These are phyloP conservation scores for Rutstroemia sp. DNA, from an alignment of 2,329 filamentous ascomycete genomes.

Conservation along the genomic window DNA sequence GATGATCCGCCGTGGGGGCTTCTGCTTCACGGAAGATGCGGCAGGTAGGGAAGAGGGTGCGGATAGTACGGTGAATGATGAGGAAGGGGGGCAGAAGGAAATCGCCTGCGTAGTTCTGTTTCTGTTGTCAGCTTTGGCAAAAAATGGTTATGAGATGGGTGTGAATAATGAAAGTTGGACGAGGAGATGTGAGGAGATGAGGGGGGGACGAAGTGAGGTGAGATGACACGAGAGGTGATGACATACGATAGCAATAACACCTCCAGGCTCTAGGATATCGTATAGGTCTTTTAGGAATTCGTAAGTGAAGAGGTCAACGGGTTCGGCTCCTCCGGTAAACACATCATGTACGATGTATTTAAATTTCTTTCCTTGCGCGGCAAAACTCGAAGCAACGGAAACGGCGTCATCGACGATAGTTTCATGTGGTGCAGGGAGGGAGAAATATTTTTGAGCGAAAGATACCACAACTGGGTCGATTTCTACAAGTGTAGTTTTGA, in stretches of 20 bases:
- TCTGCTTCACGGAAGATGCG: conserved; percentile 80
- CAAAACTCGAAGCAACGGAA: conserved; percentile 48
- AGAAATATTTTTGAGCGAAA: conserved; percentile 78
- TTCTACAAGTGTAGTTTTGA: conserved; percentile 90
- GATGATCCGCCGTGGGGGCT: conserved; percentile 38
- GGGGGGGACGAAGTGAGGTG: no score
- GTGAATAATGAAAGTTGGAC: not conserved
- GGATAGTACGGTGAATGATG: conserved; percentile 77
- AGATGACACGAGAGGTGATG: not conserved
- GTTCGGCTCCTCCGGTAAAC: conserved; percentile 93
- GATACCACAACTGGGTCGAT: conserved; percentile 85
- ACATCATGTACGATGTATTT: conserved; percentile 97
- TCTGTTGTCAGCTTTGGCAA: not conserved
- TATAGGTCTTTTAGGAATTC: conserved; percentile 72
- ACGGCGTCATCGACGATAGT: conserved; percentile 79
- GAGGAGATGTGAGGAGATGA: not conserved
- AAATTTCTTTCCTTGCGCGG: conserved; percentile 43
- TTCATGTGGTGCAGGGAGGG: conserved; percentile 67
- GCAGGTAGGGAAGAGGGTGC: conserved; percentile 76
- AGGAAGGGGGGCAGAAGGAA: conserved; percentile 67
- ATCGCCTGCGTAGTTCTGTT: conserved; percentile 89
- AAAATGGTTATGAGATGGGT: no score
- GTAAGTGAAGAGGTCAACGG: conserved; percentile 76
- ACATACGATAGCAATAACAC: conserved; percentile 79
- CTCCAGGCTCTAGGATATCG: conserved; percentile 65